Evolutionary conservation across 2,329 filamentous ascomycete species (phyloP).

Genomic region (Coniella vitis): DNA sequence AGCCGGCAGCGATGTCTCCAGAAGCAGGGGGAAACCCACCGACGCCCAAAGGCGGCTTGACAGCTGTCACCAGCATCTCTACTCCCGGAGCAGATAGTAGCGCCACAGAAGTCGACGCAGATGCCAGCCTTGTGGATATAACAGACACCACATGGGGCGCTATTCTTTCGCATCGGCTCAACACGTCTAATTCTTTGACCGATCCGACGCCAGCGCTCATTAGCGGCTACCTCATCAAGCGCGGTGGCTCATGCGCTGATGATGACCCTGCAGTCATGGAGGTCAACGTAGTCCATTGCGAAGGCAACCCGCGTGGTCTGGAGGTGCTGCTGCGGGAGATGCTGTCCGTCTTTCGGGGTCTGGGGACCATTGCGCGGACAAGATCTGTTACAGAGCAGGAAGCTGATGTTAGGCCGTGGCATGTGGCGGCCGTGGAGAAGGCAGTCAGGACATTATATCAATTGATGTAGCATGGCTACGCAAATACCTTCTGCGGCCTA

Average conservation of each 20-base stretch:
- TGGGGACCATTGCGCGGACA: constrained; percentile 62
- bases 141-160: constrained; percentile 73
- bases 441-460: constrained; percentile 59
- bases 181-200: constrained; percentile 48
- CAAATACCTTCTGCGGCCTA: neutral
- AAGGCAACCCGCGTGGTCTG: constrained; percentile 46
- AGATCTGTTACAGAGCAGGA: constrained; percentile 55
- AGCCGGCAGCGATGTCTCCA: constrained; percentile 52
- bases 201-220: constrained; percentile 52
- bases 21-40: constrained; percentile 48
- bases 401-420: constrained; percentile 66
- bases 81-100: constrained; percentile 42
- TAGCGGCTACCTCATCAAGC: constrained; percentile 61
- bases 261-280: constrained; percentile 57
- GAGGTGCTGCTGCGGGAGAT: constrained; percentile 66
- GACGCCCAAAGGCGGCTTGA: constrained; percentile 37
- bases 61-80: constrained; percentile 32
- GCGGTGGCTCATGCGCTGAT: constrained; percentile 46
- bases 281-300: constrained; percentile 55
- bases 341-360: constrained; percentile 58
- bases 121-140: constrained; percentile 63
- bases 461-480: constrained; percentile 43
- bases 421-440: constrained; percentile 65
- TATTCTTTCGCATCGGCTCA: constrained; percentile 59
- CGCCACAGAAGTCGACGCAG: constrained; percentile 37